A percentile compares a stretch with the other conserved stretches of the same genome.
phyloP scores from a whole-genome alignment of 495 filamentous ascomycete species.

The Penicillium herquei region DNA sequence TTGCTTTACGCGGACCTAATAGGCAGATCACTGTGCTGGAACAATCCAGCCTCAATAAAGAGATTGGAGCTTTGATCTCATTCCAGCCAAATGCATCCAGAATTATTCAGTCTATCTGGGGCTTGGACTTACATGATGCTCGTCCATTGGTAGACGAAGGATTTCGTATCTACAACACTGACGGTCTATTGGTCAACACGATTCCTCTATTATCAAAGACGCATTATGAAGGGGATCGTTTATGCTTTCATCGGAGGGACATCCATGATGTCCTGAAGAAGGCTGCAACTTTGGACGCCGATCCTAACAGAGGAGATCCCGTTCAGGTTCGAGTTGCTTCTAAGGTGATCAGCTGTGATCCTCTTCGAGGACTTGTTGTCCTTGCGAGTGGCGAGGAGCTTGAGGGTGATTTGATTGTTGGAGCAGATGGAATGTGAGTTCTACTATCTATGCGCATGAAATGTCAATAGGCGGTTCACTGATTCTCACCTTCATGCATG shows the following conservation, averaged over 20 bases:
- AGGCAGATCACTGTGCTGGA: conserved; percentile 26
- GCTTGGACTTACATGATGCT: conserved; percentile 12
- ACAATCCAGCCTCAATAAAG: conserved; percentile 26
- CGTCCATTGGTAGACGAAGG: conserved; percentile 27
- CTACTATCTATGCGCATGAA: neutral
- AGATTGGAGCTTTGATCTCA: conserved; percentile 31
- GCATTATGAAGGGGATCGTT: conserved; percentile 25
- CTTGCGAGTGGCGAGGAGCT: conserved; percentile 25
- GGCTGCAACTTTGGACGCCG: conserved; percentile 6
- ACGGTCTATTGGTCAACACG: conserved; percentile 17
- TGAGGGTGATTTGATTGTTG: conserved; percentile 37
- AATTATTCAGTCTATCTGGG: conserved; percentile 26
- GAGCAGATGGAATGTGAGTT: conserved; percentile 47
- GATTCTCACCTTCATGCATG: neutral
- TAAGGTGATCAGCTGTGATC: conserved; percentile 19
- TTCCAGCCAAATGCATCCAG: conserved; percentile 30
- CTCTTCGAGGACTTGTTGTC: conserved; percentile 15
- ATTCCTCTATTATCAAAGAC: conserved; percentile 19
- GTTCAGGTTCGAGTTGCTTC: conserved; percentile 14
- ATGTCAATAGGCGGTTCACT: neutral
- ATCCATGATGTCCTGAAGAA: conserved; percentile 24
- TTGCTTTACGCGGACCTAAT: conserved; percentile 25
- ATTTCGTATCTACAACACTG: conserved; percentile 29
- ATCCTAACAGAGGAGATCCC: conserved; percentile 11
- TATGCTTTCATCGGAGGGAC: conserved; percentile 29